Evolutionary conservation across 208 protist species (phyloP).

Genomic region (Angomonas desouzai): DNA sequence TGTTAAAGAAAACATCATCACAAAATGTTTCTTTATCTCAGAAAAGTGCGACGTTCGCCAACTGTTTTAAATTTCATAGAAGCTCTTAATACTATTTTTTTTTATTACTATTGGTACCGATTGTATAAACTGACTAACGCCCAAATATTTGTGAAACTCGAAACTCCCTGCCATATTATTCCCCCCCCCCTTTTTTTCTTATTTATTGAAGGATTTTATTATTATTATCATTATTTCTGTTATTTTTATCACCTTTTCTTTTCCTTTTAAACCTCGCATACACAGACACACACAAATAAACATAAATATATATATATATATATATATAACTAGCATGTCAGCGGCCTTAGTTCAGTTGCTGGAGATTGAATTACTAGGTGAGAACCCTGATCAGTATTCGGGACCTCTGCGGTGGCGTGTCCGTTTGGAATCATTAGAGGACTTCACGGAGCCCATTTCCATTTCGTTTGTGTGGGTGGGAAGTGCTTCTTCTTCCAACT

Average conservation of each 20-base stretch:
- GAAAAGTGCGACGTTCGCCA: neutral
- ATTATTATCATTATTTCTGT: neutral
- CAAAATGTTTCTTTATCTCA: constrained; percentile 8
- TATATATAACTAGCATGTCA: too few species aligned
- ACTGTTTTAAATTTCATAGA: constrained; percentile 3
- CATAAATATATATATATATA: too few species aligned
- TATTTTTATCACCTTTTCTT: neutral
- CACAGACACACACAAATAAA: too few species aligned
- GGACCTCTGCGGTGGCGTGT: constrained; percentile 71
- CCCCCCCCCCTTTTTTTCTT: neutral
- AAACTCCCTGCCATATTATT: too few species aligned
- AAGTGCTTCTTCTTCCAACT: constrained; percentile 88
- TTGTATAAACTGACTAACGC: too few species aligned
- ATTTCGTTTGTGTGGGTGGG: constrained; percentile 98
- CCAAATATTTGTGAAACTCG: too few species aligned
- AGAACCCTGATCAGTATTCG: constrained; percentile 67
- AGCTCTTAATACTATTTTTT: neutral
- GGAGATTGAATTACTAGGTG: constrained; percentile 80
- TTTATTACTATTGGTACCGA: neutral
- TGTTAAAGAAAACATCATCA: neutral
- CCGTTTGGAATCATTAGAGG: constrained; percentile 54
- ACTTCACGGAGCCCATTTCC: constrained; percentile 88
- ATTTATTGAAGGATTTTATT: constrained; percentile 2
- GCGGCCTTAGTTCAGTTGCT: constrained; percentile 82
- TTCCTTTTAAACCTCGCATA: too few species aligned